phyloP scores from a whole-genome alignment of 495 filamentous ascomycete genomes.

The Neurospora africana region DNA sequence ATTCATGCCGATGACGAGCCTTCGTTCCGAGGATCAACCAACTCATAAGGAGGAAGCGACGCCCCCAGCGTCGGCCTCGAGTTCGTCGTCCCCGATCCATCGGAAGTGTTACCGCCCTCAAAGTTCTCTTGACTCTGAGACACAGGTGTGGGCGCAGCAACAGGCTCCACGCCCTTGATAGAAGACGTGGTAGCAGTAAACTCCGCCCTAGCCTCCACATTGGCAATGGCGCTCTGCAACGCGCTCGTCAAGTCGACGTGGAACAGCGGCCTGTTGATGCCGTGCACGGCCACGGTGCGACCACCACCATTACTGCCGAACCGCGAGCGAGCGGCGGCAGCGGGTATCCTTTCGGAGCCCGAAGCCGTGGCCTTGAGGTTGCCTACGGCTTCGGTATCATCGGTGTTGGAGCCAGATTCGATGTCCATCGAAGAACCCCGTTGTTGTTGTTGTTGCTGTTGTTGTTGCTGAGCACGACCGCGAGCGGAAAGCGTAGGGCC shows the following conservation, averaged over 20 bases:
- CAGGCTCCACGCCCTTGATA: neutral
- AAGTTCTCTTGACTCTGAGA: neutral
- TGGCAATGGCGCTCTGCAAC: conserved; percentile 77
- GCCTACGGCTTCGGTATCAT: neutral
- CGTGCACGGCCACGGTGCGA: conserved; percentile 56
- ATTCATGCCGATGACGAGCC: neutral
- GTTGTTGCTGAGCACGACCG: neutral
- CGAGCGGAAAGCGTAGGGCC: neutral
- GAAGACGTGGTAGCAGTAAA: neutral
- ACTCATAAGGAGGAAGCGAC: neutral
- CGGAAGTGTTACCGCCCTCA: neutral
- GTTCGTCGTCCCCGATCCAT: neutral
- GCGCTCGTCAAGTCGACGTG: conserved; percentile 91
- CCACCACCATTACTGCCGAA: conserved; percentile 1
- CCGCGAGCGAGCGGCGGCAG: neutral
- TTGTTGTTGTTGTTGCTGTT: neutral
- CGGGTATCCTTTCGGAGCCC: neutral
- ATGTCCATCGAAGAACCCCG: neutral
- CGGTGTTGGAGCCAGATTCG: neutral
- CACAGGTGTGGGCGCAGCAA: neutral
- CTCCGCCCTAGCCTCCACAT: conserved; percentile 43
- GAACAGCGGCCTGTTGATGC: conserved; percentile 84
- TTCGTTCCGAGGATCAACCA: neutral
- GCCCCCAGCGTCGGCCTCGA: neutral
- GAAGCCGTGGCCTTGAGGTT: neutral